Base-by-base conservation (phyloP, 495 filamentous ascomycete species). In the Penicillium psychrofluorescens region DNA sequence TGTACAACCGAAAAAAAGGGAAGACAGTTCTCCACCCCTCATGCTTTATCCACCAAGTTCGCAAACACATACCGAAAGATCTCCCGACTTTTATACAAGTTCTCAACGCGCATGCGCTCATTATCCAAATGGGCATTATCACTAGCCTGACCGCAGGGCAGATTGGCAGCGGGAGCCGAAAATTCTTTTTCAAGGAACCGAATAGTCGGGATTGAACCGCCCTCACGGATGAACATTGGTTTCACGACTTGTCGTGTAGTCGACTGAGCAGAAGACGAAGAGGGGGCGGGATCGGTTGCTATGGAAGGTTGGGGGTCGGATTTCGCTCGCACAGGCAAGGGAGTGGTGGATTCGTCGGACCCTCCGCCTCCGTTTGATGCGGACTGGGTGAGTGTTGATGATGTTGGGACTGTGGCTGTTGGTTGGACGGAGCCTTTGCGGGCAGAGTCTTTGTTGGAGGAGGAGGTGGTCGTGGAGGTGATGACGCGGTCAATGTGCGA, bases 171-270 rank as follows among this genome's bases (percentile, higher is more conserved):
- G 0, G 90, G 89, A 0, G 92, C 92, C 2, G 77, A 76, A 56
- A 97, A 97, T 54, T 95, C 90, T 66, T 95, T 92, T 61, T 98
- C 92, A 37, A 98, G 61, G 61, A 97, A 97, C 8, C 92, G 71
- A 45, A 95, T 95, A 0, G 86, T 83, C 1, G 94, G 90, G 50
- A 98, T 97, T 0, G 85, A 90, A 4, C 92, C 92, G 2, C 92
- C 92, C 67, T 98, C 92, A 9, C 92, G 80, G 55, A 98, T 98
- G 61, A 94, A 98, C 14, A 98, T 75, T 2, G 71, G 67, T 38
- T 63, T 64, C 6, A 73, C 61, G 7, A 50, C 38, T 7, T 29
- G 30, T 14, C 12, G 11, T 12, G 22, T 29, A 1, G 40, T 11
- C 13, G 33, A 29, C 5, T 39, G 15, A 8, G 33, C 37, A 31